Evolutionary conservation across 495 filamentous ascomycete species (phyloP).

Genomic region (Neurospora sp.): DNA sequence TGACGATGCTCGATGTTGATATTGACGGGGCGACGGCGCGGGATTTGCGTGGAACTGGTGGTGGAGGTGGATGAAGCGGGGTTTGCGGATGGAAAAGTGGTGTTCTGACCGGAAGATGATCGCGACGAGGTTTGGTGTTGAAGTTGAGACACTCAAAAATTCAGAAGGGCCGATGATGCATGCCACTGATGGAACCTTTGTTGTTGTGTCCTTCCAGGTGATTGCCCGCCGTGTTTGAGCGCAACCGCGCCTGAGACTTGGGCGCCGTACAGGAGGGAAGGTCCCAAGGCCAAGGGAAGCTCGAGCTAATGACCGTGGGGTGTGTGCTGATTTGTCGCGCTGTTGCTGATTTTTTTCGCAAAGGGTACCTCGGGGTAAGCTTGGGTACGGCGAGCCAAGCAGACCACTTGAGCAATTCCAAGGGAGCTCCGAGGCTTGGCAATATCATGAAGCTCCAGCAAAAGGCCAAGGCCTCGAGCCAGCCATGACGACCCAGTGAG

Average conservation of each 20-base stretch:
- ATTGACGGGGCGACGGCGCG: conserved; percentile 8
- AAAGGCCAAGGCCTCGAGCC: neutral
- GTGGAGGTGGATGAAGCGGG: conserved; percentile 7
- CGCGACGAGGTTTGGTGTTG: conserved; percentile 23
- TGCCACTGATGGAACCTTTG: conserved; percentile 9
- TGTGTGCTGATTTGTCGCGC: conserved; percentile 1
- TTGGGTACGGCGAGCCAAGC: conserved; percentile 6
- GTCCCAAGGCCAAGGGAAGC: neutral
- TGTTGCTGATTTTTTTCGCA: conserved; percentile 9
- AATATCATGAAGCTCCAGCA: neutral
- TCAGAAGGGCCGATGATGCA: conserved; percentile 21
- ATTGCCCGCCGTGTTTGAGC: conserved; percentile 3
- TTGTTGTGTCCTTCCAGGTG: conserved; percentile 16
- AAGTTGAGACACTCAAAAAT: conserved; percentile 20
- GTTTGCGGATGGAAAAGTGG: conserved; percentile 9
- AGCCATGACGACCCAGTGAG: neutral
- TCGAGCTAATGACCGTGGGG: neutral
- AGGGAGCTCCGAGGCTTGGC: neutral
- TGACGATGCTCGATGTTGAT: conserved; percentile 8
- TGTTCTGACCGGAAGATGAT: neutral
- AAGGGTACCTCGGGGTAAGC: neutral
- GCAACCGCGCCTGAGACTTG: neutral
- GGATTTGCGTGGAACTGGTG: neutral
- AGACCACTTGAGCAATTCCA: conserved; percentile 6
- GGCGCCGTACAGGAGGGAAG: neutral